phyloP scores from a whole-genome alignment of 2,329 filamentous ascomycete genomes.

The Alternaria dauci region DNA sequence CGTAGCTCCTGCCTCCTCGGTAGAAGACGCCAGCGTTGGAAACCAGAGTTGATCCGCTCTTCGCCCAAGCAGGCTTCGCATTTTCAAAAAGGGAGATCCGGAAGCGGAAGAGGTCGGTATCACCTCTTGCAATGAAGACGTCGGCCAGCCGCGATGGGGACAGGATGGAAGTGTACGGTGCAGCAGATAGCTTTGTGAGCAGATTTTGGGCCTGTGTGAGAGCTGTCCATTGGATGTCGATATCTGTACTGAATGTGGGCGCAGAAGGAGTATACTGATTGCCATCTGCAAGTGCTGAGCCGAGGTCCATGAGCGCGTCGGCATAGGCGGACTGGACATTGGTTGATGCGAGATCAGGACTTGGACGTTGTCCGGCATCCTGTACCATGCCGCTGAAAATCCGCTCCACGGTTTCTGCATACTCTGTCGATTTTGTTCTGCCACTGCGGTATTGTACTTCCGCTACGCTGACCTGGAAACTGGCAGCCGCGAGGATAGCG shows the following conservation, averaged over 20 bases:
- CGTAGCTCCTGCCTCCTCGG: constrained; percentile 44
- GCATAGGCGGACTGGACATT: constrained; percentile 64
- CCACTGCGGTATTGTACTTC: constrained; percentile 65
- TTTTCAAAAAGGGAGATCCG: constrained; percentile 31
- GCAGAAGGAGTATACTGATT: constrained; percentile 24
- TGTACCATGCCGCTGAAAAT: constrained; percentile 44
- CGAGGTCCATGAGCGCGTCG: constrained; percentile 64
- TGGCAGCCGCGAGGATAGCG: constrained; percentile 63
- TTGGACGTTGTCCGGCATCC: constrained; percentile 58
- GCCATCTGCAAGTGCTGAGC: constrained; percentile 54
- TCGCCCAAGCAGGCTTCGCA: constrained; percentile 42
- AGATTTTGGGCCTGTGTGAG: constrained; percentile 42
- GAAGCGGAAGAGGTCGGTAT: constrained; percentile 47
- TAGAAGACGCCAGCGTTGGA: constrained; percentile 52
- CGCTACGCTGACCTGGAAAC: constrained; percentile 64
- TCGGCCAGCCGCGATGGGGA: constrained; percentile 40
- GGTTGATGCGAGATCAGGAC: constrained; percentile 60
- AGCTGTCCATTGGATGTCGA: constrained; percentile 45
- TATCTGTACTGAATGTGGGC: constrained; percentile 23
- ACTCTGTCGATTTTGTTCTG: constrained; percentile 61
- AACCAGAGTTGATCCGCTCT: constrained; percentile 46
- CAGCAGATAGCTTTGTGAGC: constrained; percentile 36
- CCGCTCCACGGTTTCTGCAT: constrained; percentile 55
- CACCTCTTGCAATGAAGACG: constrained; percentile 45
- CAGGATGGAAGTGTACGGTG: constrained; percentile 25